Conservation (phyloP, 805 yeast genomes). For the Hanseniaspora nectarophila region DNA sequence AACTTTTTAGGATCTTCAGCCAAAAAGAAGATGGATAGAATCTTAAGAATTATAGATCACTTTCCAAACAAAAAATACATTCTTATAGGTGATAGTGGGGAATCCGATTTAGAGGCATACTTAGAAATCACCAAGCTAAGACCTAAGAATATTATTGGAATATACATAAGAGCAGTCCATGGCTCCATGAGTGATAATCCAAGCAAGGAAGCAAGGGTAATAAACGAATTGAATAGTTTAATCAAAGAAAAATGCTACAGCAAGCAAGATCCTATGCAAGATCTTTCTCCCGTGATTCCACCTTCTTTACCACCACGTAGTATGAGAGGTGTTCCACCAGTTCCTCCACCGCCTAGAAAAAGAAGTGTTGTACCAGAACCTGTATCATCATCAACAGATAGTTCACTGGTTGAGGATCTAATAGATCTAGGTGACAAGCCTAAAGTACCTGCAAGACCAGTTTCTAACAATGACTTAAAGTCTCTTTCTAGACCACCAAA, state of each 20-base stretch:
- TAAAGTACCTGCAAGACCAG: background rate
- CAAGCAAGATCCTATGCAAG: background rate
- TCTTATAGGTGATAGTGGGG: slow-evolving; percentile 91
- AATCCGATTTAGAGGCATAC: slow-evolving; percentile 87
- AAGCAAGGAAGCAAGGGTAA: slow-evolving; percentile 25
- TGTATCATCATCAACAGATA: background rate
- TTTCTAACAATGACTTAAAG: background rate
- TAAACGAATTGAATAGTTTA: slow-evolving; percentile 24
- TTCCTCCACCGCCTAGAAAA: slow-evolving; percentile 18
- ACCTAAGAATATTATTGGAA: slow-evolving; percentile 58
- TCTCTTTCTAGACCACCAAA: background rate
- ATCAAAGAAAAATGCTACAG: slow-evolving; percentile 22
- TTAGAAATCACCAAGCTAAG: slow-evolving; percentile 48
- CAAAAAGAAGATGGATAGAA: slow-evolving; percentile 59
- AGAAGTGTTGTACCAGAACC: background rate
- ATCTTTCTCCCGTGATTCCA: slow-evolving; percentile 16
- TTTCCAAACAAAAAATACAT: slow-evolving; percentile 70
- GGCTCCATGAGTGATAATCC: slow-evolving; percentile 51
- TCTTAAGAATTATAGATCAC: slow-evolving; percentile 53
- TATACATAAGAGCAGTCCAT: slow-evolving; percentile 68
- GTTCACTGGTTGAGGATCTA: background rate
- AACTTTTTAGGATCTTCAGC: slow-evolving; percentile 80
- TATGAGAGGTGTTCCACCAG: slow-evolving; percentile 18
- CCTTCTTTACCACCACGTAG: slow-evolving; percentile 29
- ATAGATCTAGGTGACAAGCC: background rate